Conservation (phyloP, 2,329 filamentous ascomycete species). For the Geosmithia flava region DNA sequence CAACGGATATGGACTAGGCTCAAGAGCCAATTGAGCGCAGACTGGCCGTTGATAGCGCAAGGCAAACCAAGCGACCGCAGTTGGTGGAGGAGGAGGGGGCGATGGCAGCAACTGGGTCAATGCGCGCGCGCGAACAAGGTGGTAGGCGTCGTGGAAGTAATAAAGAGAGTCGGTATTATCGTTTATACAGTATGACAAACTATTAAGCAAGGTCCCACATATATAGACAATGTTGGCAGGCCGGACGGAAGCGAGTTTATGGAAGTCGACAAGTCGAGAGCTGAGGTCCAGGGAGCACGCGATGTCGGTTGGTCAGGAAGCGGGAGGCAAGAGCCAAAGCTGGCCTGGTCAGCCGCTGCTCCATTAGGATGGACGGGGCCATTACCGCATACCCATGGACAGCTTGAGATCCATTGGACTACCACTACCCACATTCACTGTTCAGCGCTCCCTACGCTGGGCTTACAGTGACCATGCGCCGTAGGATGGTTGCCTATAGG, state of each 20-base stretch:
- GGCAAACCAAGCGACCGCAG: not conserved
- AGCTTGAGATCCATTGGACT: too few relatives aligned
- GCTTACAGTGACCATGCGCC: too few relatives aligned
- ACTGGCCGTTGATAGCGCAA: not conserved
- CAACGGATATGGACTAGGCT: not conserved
- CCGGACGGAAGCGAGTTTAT: not conserved
- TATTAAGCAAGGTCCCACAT: not conserved
- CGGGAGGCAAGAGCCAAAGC: not conserved
- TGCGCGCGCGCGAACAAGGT: not conserved
- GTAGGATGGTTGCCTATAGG: too few relatives aligned
- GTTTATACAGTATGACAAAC: not conserved
- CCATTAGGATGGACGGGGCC: too few relatives aligned
- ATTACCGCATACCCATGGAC: too few relatives aligned
- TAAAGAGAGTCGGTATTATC: not conserved
- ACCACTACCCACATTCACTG: too few relatives aligned
- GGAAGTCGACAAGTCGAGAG: not conserved
- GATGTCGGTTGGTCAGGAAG: not conserved
- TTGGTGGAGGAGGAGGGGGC: not conserved
- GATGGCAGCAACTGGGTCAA: not conserved
- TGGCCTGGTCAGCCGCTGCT: not conserved
- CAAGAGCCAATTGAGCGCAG: not conserved
- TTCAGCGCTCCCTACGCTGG: too few relatives aligned
- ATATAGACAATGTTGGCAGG: not conserved
- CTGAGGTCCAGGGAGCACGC: not conserved
- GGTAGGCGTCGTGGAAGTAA: not conserved